Base-by-base conservation (phyloP, 2,329 filamentous ascomycete genomes). In the Penicillium sp. region DNA sequence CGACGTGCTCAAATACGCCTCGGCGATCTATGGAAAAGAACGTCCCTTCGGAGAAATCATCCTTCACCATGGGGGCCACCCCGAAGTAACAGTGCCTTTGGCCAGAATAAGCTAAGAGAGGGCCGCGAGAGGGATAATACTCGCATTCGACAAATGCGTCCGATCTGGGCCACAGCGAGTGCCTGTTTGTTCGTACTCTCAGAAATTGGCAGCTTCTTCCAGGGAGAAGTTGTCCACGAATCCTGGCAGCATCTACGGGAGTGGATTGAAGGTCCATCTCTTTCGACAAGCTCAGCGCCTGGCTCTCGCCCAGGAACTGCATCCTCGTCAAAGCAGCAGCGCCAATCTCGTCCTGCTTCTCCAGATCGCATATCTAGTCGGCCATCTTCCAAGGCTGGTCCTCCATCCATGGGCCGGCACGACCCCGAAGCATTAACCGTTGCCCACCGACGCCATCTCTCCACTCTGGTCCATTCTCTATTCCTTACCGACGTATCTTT, bases 131-230 rank as follows among this genome's bases (percentile, higher is more conserved):
- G 91, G 55, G 86, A 88, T 67, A 86, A 87, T 28, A 74, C 80
- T 17, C 85, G 94, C 19, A 84, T 86, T 4, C 82, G 84, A 37
- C 84, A 86, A 0, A 90, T 96, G 84, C 88, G 95, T 17, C 90
- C 88, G 65, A 86, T 94, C 0, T 99, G 95, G 95, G 94, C 93
- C 0, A 96, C 92, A 0, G 90, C 91, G 68, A 93, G 91, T 72
- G 91, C 93, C 2, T 90, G 92, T 1, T 86, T 96, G 4, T 97
- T 97, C 79, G 91, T 98, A 68, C 83, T 98, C 3, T 92, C 91
- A 0, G 93, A 97, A 74, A 89, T 92, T 15, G 91, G 94, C 68
- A 88, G 88, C 3, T 98, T 96, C 71, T 88, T 98, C 49, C 94
- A 97, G 75, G 92, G 91, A 1, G 93, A 97, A 72, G 89, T 98